Percentiles rank a stretch among this genome's conserved stretches.
Evolutionary conservation across 2,329 filamentous ascomycete species (phyloP).

Genomic region (Venturia effusa): DNA sequence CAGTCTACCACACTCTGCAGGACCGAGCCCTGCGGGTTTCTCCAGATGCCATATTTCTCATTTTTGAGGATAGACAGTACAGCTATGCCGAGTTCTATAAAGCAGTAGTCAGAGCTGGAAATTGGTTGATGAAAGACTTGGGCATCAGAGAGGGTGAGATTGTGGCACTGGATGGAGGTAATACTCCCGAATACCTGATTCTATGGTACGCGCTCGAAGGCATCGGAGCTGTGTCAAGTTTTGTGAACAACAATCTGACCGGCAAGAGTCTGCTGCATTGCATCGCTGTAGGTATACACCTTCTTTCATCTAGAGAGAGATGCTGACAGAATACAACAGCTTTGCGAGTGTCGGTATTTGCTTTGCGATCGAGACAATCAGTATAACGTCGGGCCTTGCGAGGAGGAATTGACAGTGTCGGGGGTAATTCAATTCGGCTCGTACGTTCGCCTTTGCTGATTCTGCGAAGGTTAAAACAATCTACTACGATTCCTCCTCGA

Average conservation of each 20-base stretch:
- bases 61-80: conserved; percentile 26
- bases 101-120: conserved; percentile 20
- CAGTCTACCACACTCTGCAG: conserved; percentile 21
- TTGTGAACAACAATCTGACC: conserved; percentile 28
- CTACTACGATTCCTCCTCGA: conserved; percentile 12
- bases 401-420: conserved; percentile 2
- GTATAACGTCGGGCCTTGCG: conserved; percentile 20
- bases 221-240: conserved; percentile 22
- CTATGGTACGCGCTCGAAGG: conserved; percentile 28
- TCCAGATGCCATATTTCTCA: conserved; percentile 22
- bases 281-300: conserved; percentile 14
- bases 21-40: conserved; percentile 21
- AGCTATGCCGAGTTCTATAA: conserved; percentile 24
- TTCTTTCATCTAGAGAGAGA: background rate
- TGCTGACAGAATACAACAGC: background rate
- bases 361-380: conserved; percentile 2
- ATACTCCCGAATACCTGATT: conserved; percentile 25
- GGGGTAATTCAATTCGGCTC: background rate
- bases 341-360: conserved; percentile 6
- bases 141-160: conserved; percentile 21
- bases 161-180: conserved; percentile 26
- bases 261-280: conserved; percentile 25
- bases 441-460: background rate
- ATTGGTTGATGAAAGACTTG: conserved; percentile 25
- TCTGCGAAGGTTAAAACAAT: background rate